Conservation (phyloP, 129 eudicot species). For the Lactuca saligna region DNA sequence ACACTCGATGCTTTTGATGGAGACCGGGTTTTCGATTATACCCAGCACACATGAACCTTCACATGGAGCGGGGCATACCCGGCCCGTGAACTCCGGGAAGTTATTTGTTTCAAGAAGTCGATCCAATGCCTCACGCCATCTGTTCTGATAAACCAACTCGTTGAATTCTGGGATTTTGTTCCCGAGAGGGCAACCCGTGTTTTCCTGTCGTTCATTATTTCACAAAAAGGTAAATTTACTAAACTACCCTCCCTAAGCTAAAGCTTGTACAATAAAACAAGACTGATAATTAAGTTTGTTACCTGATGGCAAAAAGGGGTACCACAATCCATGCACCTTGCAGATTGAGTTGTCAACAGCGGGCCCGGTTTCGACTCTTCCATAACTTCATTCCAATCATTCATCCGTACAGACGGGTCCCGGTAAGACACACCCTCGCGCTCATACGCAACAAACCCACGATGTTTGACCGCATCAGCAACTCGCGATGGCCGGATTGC, state of each 20-base stretch:
- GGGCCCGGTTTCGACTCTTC: constrained; percentile 82
- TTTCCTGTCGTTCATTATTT: constrained; percentile 53
- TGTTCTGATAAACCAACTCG: constrained; percentile 91
- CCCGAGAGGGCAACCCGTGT: constrained; percentile 98
- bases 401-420: constrained; percentile 74
- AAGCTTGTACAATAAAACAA: no score
- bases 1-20: constrained; percentile 93
- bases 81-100: constrained; percentile 98
- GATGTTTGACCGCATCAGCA: constrained; percentile 69
- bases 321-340: constrained; percentile 99
- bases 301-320: constrained; percentile 99
- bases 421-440: constrained; percentile 80
- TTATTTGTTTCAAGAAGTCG: constrained; percentile 95
- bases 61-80: constrained; percentile 99
- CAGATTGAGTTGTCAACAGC: constrained; percentile 86
- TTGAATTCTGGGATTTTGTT: constrained; percentile 97
- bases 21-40: constrained; percentile 95
- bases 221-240: not conserved
- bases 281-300: not conserved
- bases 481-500: constrained; percentile 66
- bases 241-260: no score
- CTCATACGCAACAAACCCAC: constrained; percentile 96
- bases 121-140: constrained; percentile 98
- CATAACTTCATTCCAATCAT: constrained; percentile 97
- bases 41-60: constrained; percentile 99